A percentile compares a stretch with the other conserved stretches of the same genome.
phyloP scores from a whole-genome alignment of 441 rosid species.

The Erodium texanum region DNA sequence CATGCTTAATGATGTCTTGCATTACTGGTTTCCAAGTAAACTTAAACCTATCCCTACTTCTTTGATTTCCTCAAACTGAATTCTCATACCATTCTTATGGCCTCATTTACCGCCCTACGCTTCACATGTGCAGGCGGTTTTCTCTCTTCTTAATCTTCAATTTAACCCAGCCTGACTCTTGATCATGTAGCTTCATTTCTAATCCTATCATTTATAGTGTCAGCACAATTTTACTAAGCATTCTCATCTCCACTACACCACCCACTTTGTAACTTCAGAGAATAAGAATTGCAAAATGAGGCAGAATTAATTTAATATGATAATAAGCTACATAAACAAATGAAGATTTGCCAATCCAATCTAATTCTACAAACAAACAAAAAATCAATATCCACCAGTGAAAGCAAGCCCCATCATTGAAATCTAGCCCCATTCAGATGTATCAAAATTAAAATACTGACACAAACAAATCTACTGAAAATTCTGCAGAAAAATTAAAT shows the following conservation, averaged over 20 bases:
- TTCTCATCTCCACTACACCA: neutral
- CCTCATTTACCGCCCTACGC: neutral
- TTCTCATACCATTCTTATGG: neutral
- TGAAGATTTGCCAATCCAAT: neutral
- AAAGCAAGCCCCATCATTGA: neutral
- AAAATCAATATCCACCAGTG: neutral
- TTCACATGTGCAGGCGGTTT: neutral
- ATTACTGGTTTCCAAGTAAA: neutral
- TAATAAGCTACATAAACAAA: neutral
- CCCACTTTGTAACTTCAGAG: neutral
- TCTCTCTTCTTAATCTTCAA: neutral
- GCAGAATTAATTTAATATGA: neutral
- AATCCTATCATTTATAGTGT: neutral
- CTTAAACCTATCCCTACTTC: neutral
- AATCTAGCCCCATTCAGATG: neutral
- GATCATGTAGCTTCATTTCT: no score
- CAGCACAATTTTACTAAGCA: no score
- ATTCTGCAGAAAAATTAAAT: neutral
- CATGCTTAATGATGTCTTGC: neutral
- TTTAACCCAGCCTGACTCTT: neutral
- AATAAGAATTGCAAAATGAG: neutral
- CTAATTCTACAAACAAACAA: neutral
- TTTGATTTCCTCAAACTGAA: neutral
- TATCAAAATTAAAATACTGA: neutral
- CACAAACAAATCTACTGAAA: neutral